A percentile compares a stretch with the other conserved stretches of the same genome.
Evolutionary conservation across 2,329 filamentous ascomycete species (phyloP).

Genomic region (Xylaria arbuscula): DNA sequence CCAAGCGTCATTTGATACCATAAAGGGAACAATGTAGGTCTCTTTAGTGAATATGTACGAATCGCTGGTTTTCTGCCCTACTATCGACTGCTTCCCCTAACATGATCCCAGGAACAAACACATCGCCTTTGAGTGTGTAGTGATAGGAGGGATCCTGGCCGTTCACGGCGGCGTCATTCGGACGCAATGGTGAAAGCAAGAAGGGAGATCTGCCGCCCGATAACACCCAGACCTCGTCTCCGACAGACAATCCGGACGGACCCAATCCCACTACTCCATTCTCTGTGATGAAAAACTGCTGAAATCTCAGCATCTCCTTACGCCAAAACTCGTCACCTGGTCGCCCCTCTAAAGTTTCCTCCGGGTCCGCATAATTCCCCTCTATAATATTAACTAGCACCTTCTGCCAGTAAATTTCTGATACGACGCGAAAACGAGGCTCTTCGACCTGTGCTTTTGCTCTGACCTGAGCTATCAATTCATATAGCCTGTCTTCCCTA

Average conservation of each 20-base stretch:
- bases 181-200: slow-evolving; percentile 23
- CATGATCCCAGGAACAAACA: slow-evolving; percentile 32
- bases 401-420: slow-evolving; percentile 34
- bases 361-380: slow-evolving; percentile 20
- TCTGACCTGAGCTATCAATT: slow-evolving; percentile 20
- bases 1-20: too few relatives aligned
- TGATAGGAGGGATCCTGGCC: slow-evolving; percentile 6
- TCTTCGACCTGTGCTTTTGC: slow-evolving; percentile 22
- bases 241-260: slow-evolving; percentile 27
- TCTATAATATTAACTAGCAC: slow-evolving; percentile 29
- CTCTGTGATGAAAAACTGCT: slow-evolving; percentile 36
- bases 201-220: slow-evolving; percentile 34
- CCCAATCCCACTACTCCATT: slow-evolving; percentile 35
- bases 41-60: slow-evolving; percentile 33
- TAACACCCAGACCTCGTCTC: slow-evolving; percentile 38
- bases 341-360: background rate
- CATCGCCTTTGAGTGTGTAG: slow-evolving; percentile 33
- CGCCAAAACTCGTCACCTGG: slow-evolving; percentile 27
- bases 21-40: too few relatives aligned
- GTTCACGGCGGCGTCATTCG: background rate
- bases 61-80: slow-evolving; percentile 25
- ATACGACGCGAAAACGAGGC: slow-evolving; percentile 24
- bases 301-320: slow-evolving; percentile 27
- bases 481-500: slow-evolving; percentile 1
- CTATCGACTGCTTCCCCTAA: slow-evolving; percentile 35